phyloP scores from a whole-genome alignment of 306 rosid species.

The Prinsepia uniflora region DNA sequence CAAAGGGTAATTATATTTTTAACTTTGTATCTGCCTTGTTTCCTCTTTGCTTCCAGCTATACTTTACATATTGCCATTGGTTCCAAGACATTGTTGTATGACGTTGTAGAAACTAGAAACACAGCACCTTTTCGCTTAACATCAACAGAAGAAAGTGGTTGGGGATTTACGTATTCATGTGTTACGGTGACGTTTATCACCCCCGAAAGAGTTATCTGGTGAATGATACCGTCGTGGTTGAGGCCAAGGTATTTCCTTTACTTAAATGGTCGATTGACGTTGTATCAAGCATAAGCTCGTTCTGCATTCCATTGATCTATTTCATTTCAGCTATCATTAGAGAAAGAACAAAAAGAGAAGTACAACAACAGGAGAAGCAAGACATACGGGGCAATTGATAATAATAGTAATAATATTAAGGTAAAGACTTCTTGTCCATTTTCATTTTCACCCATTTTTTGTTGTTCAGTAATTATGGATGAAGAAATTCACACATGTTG shows the following conservation, averaged over 20 bases:
- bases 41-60: background rate
- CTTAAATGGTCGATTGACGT: background rate
- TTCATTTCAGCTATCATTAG: background rate
- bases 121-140: background rate
- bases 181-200: conserved; percentile 71
- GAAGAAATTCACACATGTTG: no score
- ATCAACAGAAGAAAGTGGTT: background rate
- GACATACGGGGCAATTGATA: background rate
- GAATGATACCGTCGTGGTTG: conserved; percentile 63
- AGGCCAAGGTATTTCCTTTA: conserved; percentile 54
- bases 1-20: conserved; percentile 55
- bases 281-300: background rate
- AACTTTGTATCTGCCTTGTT: background rate
- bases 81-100: background rate
- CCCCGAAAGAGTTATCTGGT: conserved; percentile 70
- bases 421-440: background rate
- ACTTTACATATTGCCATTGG: background rate
- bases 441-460: no score
- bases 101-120: background rate
- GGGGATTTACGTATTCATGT: conserved; percentile 48
- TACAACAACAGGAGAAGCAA: background rate
- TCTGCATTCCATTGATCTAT: background rate
- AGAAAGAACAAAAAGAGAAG: background rate
- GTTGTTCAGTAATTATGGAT: no score
- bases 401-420: background rate